Evolutionary conservation across 352 stramenopile species (phyloP).

Genomic region (Pythium inflatum): DNA sequence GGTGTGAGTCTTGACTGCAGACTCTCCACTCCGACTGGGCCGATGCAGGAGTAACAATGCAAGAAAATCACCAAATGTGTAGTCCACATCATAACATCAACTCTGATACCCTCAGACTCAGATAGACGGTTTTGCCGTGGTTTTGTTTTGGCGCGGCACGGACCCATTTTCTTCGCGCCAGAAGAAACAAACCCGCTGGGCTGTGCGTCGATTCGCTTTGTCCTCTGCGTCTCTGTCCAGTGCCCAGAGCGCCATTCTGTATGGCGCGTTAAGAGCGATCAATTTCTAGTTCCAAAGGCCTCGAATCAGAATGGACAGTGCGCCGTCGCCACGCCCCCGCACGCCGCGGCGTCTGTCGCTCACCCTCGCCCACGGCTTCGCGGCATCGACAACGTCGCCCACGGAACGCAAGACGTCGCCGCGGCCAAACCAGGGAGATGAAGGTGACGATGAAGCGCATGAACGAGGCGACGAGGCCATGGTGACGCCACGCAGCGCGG

Average conservation of each 20-base stretch:
- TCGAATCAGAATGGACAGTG: too few species aligned
- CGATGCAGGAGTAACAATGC: too few species aligned
- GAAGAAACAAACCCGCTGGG: background rate
- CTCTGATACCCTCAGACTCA: slow-evolving; percentile 4
- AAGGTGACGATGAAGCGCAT: background rate
- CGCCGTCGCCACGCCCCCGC: background rate
- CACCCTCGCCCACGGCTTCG: slow-evolving; percentile 1
- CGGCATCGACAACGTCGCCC: background rate
- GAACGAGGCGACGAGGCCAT: background rate
- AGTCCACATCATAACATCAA: slow-evolving; percentile 2
- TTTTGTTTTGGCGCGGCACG: slow-evolving; percentile 11
- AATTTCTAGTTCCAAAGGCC: too few species aligned
- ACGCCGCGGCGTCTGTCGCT: too few species aligned
- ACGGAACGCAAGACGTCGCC: slow-evolving; percentile 22
- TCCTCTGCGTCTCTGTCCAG: too few species aligned
- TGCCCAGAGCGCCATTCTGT: too few species aligned
- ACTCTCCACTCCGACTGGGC: too few species aligned
- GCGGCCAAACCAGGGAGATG: slow-evolving; percentile 21
- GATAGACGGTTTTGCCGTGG: slow-evolving; percentile 16
- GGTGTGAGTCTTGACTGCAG: too few species aligned
- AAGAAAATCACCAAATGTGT: too few species aligned
- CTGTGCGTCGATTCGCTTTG: too few species aligned
- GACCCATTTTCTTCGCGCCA: slow-evolving; percentile 3
- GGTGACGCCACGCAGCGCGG: slow-evolving; percentile 13
- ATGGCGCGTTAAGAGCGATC: slow-evolving; percentile 5